These are phyloP conservation scores for Clitopilus hobsonii DNA, from an alignment of 768 basidiomycete genomes.

Conservation along the genomic window DNA sequence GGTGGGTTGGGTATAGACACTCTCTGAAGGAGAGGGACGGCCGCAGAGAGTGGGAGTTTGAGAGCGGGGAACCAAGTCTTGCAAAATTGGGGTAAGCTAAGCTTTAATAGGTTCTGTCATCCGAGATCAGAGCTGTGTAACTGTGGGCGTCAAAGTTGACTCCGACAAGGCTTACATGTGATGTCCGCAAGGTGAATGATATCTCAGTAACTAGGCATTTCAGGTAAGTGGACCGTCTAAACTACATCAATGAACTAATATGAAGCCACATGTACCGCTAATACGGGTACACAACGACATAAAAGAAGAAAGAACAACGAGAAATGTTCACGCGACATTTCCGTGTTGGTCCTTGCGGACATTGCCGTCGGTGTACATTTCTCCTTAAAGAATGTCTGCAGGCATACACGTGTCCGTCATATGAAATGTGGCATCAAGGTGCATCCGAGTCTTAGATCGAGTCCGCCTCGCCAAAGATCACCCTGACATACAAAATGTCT, in stretches of 20 bases:
- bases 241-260: background rate
- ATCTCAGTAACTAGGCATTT: background rate
- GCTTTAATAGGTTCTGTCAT: slow-evolving; percentile 1
- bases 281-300: background rate
- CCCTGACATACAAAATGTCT: background rate
- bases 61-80: background rate
- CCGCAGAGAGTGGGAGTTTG: slow-evolving; percentile 1
- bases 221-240: background rate
- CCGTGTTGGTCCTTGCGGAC: background rate
- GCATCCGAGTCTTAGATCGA: background rate
- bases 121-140: slow-evolving; percentile 1
- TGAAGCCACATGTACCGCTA: background rate
- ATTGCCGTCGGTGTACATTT: background rate
- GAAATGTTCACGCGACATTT: slow-evolving; percentile 1
- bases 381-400: background rate
- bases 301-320: background rate
- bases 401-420: background rate
- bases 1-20: background rate
- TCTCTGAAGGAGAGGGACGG: background rate
- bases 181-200: slow-evolving; percentile 1
- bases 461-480: background rate
- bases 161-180: background rate
- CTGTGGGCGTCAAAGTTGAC: slow-evolving; percentile 1
- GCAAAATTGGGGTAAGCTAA: background rate
- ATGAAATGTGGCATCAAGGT: background rate